Percentiles rank a stretch among this genome's conserved stretches.
phyloP scores from a whole-genome alignment of 2,329 filamentous ascomycete genomes.

The Diaporthe velutina region DNA sequence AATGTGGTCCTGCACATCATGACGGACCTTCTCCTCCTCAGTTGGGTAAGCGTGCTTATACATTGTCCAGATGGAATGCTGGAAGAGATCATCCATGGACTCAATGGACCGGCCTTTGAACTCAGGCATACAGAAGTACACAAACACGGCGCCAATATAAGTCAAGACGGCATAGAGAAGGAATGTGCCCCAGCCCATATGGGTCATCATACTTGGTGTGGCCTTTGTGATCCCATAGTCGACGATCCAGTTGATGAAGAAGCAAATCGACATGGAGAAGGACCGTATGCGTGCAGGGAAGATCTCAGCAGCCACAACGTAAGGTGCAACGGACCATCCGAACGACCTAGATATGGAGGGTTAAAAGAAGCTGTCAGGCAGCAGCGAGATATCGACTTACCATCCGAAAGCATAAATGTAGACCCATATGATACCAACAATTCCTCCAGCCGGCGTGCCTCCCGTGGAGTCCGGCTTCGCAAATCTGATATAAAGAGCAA shows the following conservation, averaged over 20 bases:
- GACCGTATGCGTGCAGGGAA: slow-evolving; percentile 50
- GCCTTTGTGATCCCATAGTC: slow-evolving; percentile 50
- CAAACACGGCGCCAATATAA: slow-evolving; percentile 48
- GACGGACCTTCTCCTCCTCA: slow-evolving; percentile 41
- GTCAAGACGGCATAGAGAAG: slow-evolving; percentile 52
- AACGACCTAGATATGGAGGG: slow-evolving; percentile 39
- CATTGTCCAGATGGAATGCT: slow-evolving; percentile 55
- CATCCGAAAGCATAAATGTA: slow-evolving; percentile 48
- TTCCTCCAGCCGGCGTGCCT: slow-evolving; percentile 54
- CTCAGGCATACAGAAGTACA: slow-evolving; percentile 62
- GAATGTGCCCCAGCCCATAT: slow-evolving; percentile 53
- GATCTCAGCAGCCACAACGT: slow-evolving; percentile 49
- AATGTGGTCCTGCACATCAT: slow-evolving; percentile 35
- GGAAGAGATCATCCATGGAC: slow-evolving; percentile 62
- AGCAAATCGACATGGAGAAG: slow-evolving; percentile 46
- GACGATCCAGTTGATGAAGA: slow-evolving; percentile 51
- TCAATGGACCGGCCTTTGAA: slow-evolving; percentile 64
- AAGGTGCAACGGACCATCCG: slow-evolving; percentile 45
- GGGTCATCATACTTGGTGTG: slow-evolving; percentile 52
- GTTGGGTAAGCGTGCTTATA: slow-evolving; percentile 54
- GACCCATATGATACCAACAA: slow-evolving; percentile 54
- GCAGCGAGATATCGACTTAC: background rate
- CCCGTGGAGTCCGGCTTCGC: slow-evolving; percentile 46
- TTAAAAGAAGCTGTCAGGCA: slow-evolving; percentile 25
- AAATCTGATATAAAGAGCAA: slow-evolving; percentile 51